These are phyloP conservation scores for Simplicillium sp. DNA, from an alignment of 2,329 filamentous ascomycete species.

Conservation along the genomic window DNA sequence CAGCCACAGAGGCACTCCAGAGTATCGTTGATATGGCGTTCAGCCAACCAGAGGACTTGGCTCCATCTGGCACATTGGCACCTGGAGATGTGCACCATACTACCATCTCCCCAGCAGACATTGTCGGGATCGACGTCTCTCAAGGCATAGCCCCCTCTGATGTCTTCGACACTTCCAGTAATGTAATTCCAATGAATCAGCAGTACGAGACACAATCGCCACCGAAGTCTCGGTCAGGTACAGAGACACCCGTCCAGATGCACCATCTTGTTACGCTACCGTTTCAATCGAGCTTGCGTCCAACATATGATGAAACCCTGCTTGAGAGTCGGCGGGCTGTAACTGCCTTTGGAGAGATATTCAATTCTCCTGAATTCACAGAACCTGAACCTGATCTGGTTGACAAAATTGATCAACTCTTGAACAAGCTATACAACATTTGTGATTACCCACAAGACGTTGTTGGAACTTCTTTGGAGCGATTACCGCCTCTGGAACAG, in stretches of 20 bases:
- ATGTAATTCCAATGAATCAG: constrained; percentile 4
- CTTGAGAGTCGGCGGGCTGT: constrained; percentile 31
- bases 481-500: constrained; percentile 28
- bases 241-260: constrained; percentile 1
- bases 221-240: constrained; percentile 1
- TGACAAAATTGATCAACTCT: constrained; percentile 38
- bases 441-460: constrained; percentile 48
- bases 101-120: constrained; percentile 7
- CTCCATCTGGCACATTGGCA: not conserved
- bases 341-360: constrained; percentile 32
- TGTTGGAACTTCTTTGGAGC: constrained; percentile 29
- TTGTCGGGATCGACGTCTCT: constrained; percentile 2
- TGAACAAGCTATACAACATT: constrained; percentile 40
- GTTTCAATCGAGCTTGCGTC: constrained; percentile 41
- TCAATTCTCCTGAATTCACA: constrained; percentile 27
- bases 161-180: constrained; percentile 3
- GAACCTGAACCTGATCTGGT: constrained; percentile 30
- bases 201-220: not conserved
- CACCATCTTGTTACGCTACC: constrained; percentile 48
- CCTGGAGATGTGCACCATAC: constrained; percentile 1
- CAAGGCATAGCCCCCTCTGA: constrained; percentile 1
- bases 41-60: not conserved
- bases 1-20: not conserved
- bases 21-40: not conserved
- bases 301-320: constrained; percentile 41